Conservation (phyloP, 495 filamentous ascomycete species). For the Penicillium ochrochloron region DNA sequence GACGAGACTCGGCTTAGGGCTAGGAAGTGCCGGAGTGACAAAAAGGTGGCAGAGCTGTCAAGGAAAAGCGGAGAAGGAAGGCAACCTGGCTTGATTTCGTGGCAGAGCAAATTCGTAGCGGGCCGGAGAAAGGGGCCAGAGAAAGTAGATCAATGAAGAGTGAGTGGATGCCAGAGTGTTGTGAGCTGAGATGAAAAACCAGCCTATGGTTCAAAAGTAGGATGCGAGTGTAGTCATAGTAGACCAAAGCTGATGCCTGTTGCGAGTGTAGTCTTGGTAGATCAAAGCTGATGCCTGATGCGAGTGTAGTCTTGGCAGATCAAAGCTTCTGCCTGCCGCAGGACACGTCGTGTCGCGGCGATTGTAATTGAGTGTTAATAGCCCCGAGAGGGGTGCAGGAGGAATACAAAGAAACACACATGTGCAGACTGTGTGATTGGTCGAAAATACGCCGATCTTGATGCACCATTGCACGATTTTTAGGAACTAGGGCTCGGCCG, state of each 20-base stretch:
- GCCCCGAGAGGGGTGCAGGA: neutral
- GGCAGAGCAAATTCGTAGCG: neutral
- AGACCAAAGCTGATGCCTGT: neutral
- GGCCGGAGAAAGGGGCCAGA: neutral
- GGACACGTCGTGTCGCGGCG: neutral
- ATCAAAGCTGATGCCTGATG: neutral
- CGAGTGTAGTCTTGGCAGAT: neutral
- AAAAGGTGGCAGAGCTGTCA: neutral
- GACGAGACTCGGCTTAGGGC: neutral
- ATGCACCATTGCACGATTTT: neutral
- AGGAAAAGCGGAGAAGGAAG: neutral
- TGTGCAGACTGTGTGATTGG: neutral
- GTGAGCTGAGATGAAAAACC: neutral
- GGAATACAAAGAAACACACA: neutral
- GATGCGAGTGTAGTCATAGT: neutral
- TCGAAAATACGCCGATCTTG: neutral
- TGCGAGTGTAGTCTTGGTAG: neutral
- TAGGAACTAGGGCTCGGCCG: neutral
- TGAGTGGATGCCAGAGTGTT: neutral
- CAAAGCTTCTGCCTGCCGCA: neutral
- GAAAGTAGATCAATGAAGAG: neutral
- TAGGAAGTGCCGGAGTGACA: neutral
- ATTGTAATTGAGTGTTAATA: neutral
- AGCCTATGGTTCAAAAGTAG: neutral
- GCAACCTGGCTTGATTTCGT: neutral